These are phyloP conservation scores for Microbotryum scabiosae DNA, from an alignment of 1,284 basidiomycete species.

Conservation along the genomic window DNA sequence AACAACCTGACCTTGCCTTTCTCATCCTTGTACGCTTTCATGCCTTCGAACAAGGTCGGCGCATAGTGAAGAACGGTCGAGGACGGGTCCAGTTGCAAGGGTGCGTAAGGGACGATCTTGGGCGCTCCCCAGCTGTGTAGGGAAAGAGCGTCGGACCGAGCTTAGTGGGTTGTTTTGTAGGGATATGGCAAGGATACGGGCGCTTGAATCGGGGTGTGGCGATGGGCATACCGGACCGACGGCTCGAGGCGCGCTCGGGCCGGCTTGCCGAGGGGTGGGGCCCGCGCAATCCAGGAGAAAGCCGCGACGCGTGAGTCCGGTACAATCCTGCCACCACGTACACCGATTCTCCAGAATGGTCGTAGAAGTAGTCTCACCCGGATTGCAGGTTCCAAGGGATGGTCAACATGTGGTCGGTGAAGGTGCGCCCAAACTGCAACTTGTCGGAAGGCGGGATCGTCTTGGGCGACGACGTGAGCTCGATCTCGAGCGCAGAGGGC, in stretches of 20 bases:
- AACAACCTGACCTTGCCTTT: slow-evolving; percentile 78
- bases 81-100: slow-evolving; percentile 62
- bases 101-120: slow-evolving; percentile 71
- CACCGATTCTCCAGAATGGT: no score
- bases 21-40: slow-evolving; percentile 86
- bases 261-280: no score
- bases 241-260: no score
- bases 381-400: slow-evolving; percentile 63
- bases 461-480: slow-evolving; percentile 19
- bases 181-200: no score
- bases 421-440: slow-evolving; percentile 46
- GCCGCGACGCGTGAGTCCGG: no score
- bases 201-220: no score
- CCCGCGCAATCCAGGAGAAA: no score
- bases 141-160: no score
- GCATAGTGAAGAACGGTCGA: slow-evolving; percentile 91
- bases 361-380: slow-evolving; percentile 35
- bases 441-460: slow-evolving; percentile 16
- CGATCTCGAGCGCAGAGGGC: slow-evolving; percentile 21
- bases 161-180: no score
- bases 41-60: slow-evolving; percentile 78
- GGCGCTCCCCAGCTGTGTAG: slow-evolving; percentile 64
- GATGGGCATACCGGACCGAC: no score
- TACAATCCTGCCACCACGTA: no score
- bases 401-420: slow-evolving; percentile 86